Evolutionary conservation across 2,329 filamentous ascomycete genomes (phyloP), one percentile per base, ranked within the genome.

Genomic region (Venturia pyrina): DNA sequence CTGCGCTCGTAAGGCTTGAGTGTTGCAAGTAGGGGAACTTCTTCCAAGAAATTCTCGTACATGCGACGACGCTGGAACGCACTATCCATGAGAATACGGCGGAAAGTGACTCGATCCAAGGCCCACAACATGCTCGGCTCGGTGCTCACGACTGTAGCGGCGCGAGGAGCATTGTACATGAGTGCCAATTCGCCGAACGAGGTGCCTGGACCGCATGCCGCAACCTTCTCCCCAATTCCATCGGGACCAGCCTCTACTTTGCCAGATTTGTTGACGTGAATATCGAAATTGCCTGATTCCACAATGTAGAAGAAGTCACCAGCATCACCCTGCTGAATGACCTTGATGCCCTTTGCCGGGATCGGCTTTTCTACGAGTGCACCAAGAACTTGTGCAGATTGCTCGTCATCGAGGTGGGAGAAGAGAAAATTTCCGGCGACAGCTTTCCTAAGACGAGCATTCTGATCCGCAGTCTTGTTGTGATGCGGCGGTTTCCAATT

Each of bases 231-330:
- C 62, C 95, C 95, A 78, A 97, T 83, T 13, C 93, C 95, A 60
- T 93, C 87, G 0, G 85, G 81, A 0, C 93, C 93, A 8, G 91
- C 82, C 73, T 96, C 90, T 65, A 96, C 82, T 50, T 86, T 81
- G 67, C 95, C 93, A 11, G 83, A 83, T 15, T 83, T 76, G 75
- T 97, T 93, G 77, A 98, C 93, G 73, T 95, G 91, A 66, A 98
- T 89, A 72, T 96, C 91, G 73, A 98, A 98, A 28, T 83, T 83
- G 50, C 95, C 95, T 69, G 88, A 89, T 76, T 99, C 95, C 21
- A 98, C 92, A 34, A 99, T 88, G 76, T 99, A 99, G 79, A 99
- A 99, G 80, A 90, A 98, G 78, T 99, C 95, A 56, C 95, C 95
- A 0, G 93, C 89, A 73, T 98, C 95, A 65, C 95, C 95, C 80